Evolutionary conservation across 495 filamentous ascomycete genomes (phyloP), one percentile per base, ranked within the genome.

Genomic region (Aspergillus mulundensis): DNA sequence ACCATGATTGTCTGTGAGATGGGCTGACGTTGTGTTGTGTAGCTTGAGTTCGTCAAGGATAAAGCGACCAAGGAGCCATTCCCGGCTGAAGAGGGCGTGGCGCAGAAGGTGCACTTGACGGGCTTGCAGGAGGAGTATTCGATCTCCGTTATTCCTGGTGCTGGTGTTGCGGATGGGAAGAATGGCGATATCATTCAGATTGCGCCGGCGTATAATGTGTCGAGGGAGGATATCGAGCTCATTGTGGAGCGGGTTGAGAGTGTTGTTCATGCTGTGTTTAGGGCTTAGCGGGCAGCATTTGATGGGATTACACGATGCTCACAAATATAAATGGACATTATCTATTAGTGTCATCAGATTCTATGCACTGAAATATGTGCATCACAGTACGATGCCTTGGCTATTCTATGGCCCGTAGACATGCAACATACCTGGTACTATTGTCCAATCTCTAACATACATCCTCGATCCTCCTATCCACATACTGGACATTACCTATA

Each of bases 101-200:
- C 70, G 8, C 72, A 72, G 62, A 72, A 68, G 30, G 66, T 89
- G n/a, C 72, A 82, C 54, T 65, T 77, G 42, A 68, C 72, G 2
- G 83, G 77, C 0, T 63, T 86, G 18, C 63, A 68, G 7, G 52
- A 69, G 0, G 70, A 81, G 19, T 78, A 87, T 56, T 76, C 77
- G 11, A 81, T 95, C 60, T 81, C 77, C 0, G 56, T 93, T 8
- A 90, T 93, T 59, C 86, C 87, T 7, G 87, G 86, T 1, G 72
- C 71, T 16, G 90, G 88, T 2, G 83, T 83, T 1, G 79, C 72
- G 2, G 86, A 90, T 65, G 87, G 87, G 0, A 62, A 75, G 36
- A 70, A 66, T 28, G 89, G 88, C 0, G 90, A 95, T 65, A 83
- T 89, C 66, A 71, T 92, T 20, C 75, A 90, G 45, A 61, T 95